A percentile compares a stretch with the other conserved stretches of the same genome.
These are phyloP conservation scores for Lomentospora prolificans DNA, from an alignment of 2,329 filamentous ascomycete genomes.

Conservation along the genomic window DNA sequence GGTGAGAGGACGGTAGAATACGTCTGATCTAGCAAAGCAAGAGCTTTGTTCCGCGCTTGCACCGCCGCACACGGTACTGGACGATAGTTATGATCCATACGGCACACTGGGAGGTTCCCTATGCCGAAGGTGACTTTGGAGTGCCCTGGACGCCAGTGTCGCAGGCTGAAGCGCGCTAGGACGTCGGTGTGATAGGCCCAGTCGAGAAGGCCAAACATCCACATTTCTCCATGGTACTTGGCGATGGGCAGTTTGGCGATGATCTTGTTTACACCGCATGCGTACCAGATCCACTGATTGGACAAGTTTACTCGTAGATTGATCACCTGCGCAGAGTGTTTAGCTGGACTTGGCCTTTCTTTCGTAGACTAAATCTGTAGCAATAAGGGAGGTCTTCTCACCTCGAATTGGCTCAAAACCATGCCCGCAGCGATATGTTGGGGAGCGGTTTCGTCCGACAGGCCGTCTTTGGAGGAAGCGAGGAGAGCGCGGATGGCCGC, in stretches of 20 bases:
- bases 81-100: background rate
- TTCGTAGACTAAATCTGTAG: background rate
- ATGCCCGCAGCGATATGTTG: conserved; percentile 22
- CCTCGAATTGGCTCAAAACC: conserved; percentile 20
- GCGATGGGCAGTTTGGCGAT: conserved; percentile 7
- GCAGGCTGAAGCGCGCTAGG: conserved; percentile 18
- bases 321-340: conserved; percentile 9
- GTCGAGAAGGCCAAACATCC: conserved; percentile 14
- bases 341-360: background rate
- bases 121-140: background rate
- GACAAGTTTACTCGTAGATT: conserved; percentile 16
- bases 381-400: conserved; percentile 8
- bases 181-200: conserved; percentile 21
- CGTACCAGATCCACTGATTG: conserved; percentile 19
- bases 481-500: conserved; percentile 15
- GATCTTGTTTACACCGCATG: conserved; percentile 16
- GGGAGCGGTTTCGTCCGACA: conserved; percentile 13
- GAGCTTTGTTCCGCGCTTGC: background rate
- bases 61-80: background rate
- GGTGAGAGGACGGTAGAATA: background rate
- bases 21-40: background rate
- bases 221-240: background rate
- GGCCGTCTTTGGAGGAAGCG: conserved; percentile 13
- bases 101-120: background rate
- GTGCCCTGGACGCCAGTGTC: conserved; percentile 16